Evolutionary conservation across 352 stramenopile genomes (phyloP).

Genomic region (Phytophthora nicotianae): DNA sequence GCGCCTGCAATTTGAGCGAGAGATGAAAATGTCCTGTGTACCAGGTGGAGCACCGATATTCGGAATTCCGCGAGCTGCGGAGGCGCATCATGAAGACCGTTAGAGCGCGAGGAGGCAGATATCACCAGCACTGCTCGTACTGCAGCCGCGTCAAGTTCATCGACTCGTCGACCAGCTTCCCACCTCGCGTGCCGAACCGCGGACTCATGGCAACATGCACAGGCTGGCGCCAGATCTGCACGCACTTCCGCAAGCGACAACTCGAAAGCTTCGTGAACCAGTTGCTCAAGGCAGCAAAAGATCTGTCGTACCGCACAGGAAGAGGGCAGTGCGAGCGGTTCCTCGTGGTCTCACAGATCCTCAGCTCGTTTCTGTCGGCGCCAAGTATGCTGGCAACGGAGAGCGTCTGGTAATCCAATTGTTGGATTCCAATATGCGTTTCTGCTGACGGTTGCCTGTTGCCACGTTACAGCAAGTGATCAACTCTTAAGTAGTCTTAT

Average conservation of each 20-base stretch:
- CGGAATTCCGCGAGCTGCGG: conserved; percentile 53
- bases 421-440: too few species aligned
- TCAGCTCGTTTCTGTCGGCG: conserved; percentile 62
- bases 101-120: conserved; percentile 14
- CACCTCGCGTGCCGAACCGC: conserved; percentile 41
- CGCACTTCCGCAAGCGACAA: conserved; percentile 38
- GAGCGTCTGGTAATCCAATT: conserved; percentile 22
- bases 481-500: not conserved
- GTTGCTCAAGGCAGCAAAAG: conserved; percentile 46
- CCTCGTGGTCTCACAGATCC: conserved; percentile 47
- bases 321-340: conserved; percentile 52
- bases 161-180: conserved; percentile 45
- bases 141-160: conserved; percentile 56
- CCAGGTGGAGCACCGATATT: conserved; percentile 59
- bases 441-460: not conserved
- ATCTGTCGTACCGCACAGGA: conserved; percentile 48
- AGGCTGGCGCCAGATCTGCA: conserved; percentile 25
- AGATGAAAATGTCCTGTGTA: conserved; percentile 42
- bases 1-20: conserved; percentile 13
- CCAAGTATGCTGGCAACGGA: conserved; percentile 24
- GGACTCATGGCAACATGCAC: conserved; percentile 27
- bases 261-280: conserved; percentile 47
- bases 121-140: conserved; percentile 57
- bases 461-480: not conserved
- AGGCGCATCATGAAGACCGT: conserved; percentile 35